Evolutionary conservation across 805 yeast genomes (phyloP).

Genomic region (Candida endomychidarum): DNA sequence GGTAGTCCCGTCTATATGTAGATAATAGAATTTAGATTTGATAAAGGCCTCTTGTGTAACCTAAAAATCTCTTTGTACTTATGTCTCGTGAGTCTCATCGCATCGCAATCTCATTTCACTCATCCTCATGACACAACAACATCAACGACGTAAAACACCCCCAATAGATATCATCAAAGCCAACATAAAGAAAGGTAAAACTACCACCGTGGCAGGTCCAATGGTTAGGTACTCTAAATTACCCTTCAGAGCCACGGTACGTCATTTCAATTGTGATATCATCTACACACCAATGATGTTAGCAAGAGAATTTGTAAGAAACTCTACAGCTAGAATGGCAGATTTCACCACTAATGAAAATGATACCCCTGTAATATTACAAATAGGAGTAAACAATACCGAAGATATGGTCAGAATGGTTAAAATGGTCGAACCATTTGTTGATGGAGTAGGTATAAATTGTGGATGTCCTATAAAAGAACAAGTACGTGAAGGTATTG

Average conservation of each 20-base stretch:
- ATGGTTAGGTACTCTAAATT: constrained; percentile 96
- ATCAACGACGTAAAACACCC: background rate
- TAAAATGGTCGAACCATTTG: constrained; percentile 85
- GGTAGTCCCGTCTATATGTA: too few species aligned
- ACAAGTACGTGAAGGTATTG: constrained; percentile 93
- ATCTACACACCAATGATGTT: constrained; percentile 96
- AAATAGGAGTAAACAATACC: constrained; percentile 86
- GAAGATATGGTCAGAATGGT: constrained; percentile 80
- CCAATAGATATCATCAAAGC: constrained; percentile 36
- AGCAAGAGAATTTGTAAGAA: constrained; percentile 91
- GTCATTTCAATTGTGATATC: constrained; percentile 74
- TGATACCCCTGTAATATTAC: constrained; percentile 78
- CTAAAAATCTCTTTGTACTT: too few species aligned
- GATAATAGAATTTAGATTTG: too few species aligned
- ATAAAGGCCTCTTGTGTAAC: too few species aligned
- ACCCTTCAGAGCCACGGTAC: constrained; percentile 77
- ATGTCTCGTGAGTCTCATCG: constrained; percentile 1
- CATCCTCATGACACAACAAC: constrained; percentile 17
- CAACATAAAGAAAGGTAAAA: constrained; percentile 25
- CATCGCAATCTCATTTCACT: background rate
- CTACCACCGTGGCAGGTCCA: constrained; percentile 65
- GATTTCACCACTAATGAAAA: constrained; percentile 79
- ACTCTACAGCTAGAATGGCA: constrained; percentile 71
- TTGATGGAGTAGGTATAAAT: constrained; percentile 91
- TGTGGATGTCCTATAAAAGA: constrained; percentile 98